Conservation (phyloP, 768 basidiomycete genomes). For the Suillus americanus region DNA sequence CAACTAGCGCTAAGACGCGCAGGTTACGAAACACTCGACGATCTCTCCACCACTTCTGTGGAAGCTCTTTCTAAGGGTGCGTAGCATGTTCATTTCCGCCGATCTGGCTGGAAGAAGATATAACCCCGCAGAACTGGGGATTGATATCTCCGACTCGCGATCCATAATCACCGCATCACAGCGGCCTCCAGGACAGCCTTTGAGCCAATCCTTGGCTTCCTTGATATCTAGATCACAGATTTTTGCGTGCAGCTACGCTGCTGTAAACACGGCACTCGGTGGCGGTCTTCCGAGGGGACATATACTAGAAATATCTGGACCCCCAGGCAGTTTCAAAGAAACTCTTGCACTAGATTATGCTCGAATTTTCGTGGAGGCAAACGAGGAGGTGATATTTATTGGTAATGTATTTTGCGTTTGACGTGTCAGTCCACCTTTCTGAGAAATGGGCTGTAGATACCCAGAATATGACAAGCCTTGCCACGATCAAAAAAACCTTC, state of each 20-base stretch:
- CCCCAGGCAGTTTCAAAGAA: constrained; percentile 72
- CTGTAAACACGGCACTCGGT: constrained; percentile 58
- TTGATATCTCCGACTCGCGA: constrained; percentile 46
- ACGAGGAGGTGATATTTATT: constrained; percentile 59
- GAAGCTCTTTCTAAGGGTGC: constrained; percentile 54
- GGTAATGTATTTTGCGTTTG: constrained; percentile 40
- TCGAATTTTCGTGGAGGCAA: constrained; percentile 43
- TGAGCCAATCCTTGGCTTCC: constrained; percentile 60
- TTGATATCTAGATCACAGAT: constrained; percentile 25
- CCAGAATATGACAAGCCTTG: constrained; percentile 47
- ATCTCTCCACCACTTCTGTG: constrained; percentile 43
- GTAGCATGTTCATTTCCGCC: constrained; percentile 2
- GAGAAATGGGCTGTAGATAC: constrained; percentile 36
- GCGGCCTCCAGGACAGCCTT: constrained; percentile 28
- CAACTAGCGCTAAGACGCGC: constrained; percentile 47
- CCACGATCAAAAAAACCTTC: constrained; percentile 29
- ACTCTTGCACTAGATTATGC: constrained; percentile 50
- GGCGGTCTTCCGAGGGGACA: constrained; percentile 63
- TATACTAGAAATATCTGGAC: constrained; percentile 74
- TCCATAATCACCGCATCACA: constrained; percentile 44
- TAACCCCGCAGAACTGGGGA: constrained; percentile 45
- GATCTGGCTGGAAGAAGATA: background rate
- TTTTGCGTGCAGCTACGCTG: constrained; percentile 34
- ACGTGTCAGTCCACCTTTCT: background rate
- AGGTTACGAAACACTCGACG: constrained; percentile 60